Evolutionary conservation across 2,329 filamentous ascomycete genomes (phyloP).

Genomic region (Aspergillus brasiliensis): DNA sequence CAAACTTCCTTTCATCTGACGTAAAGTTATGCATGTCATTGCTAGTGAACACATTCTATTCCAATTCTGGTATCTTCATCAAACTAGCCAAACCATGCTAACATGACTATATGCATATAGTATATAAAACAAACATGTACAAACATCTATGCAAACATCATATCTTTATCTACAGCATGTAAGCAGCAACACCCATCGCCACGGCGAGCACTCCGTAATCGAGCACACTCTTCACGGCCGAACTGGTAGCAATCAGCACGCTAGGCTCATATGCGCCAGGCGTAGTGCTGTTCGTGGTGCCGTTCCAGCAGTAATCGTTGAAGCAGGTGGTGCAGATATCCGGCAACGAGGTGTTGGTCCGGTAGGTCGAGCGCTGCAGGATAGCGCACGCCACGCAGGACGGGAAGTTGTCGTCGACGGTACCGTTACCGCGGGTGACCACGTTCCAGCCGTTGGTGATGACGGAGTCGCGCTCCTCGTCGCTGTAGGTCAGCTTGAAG

Average conservation of each 20-base stretch:
- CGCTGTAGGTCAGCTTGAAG: conserved; percentile 66
- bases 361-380: conserved; percentile 71
- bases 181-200: neutral
- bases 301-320: conserved; percentile 86
- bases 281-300: conserved; percentile 55
- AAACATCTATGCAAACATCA: too few relatives aligned
- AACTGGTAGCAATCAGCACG: conserved; percentile 7
- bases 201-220: conserved; percentile 5
- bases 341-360: conserved; percentile 70
- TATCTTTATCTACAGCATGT: too few relatives aligned
- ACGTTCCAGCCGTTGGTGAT: conserved; percentile 84
- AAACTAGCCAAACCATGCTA: too few relatives aligned
- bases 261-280: conserved; percentile 15
- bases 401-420: conserved; percentile 73
- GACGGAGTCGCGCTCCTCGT: conserved; percentile 71
- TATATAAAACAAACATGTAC: too few relatives aligned
- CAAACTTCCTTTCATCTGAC: too few relatives aligned
- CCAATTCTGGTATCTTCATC: too few relatives aligned
- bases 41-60: too few relatives aligned
- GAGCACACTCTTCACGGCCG: neutral
- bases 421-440: conserved; percentile 80
- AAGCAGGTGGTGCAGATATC: conserved; percentile 77
- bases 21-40: too few relatives aligned
- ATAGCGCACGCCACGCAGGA: conserved; percentile 87
- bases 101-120: too few relatives aligned